A percentile compares a stretch with the other conserved stretches of the same genome.
Conservation (phyloP, 768 basidiomycete species). For the Mycena rebaudengoi region DNA sequence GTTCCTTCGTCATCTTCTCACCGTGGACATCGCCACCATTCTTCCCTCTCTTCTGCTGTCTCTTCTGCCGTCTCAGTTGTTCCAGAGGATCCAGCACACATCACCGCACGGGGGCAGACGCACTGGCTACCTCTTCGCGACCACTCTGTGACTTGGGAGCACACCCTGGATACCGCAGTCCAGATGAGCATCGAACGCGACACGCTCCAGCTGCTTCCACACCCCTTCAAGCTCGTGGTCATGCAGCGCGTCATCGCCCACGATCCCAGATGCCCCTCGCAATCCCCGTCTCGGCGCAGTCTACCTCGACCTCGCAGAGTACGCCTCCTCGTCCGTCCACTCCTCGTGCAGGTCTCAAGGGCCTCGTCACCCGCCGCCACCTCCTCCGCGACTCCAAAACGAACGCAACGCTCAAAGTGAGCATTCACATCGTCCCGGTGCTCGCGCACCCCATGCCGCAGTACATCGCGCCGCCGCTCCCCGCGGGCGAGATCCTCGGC, state of each 20-base stretch:
- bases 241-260: conserved; percentile 67
- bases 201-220: conserved; percentile 59
- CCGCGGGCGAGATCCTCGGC: conserved; percentile 76
- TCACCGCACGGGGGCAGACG: conserved; percentile 68
- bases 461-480: conserved; percentile 73
- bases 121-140: conserved; percentile 66
- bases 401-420: conserved; percentile 78
- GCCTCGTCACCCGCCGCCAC: conserved; percentile 68
- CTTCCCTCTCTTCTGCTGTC: no score
- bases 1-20: neutral
- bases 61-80: neutral
- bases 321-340: conserved; percentile 52
- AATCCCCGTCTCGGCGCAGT: conserved; percentile 72
- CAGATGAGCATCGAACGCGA: conserved; percentile 67
- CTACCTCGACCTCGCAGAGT: conserved; percentile 79
- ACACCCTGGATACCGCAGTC: conserved; percentile 63
- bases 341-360: conserved; percentile 38
- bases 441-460: neutral
- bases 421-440: conserved; percentile 57
- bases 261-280: conserved; percentile 61
- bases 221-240: conserved; percentile 71
- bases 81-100: conserved; percentile 18
- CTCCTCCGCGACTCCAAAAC: conserved; percentile 78
- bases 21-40: no score
- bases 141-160: conserved; percentile 71